phyloP scores from a whole-genome alignment of 2,329 filamentous ascomycete species.

The Phaeosphaeria sp. region DNA sequence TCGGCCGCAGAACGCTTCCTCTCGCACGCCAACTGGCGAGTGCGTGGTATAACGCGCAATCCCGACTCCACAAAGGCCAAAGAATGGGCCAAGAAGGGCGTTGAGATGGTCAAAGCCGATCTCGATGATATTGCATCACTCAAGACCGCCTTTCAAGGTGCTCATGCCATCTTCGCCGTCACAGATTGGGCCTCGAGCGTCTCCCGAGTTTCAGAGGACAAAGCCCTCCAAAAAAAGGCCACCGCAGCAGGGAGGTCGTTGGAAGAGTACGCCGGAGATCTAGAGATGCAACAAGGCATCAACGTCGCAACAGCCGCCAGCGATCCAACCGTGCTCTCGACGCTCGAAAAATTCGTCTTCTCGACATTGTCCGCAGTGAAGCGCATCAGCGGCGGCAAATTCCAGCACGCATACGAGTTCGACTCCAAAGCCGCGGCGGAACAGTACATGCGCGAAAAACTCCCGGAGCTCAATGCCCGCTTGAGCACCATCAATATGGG shows the following conservation, averaged over 20 bases:
- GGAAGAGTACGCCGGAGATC: constrained; percentile 46
- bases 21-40: constrained; percentile 21
- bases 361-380: constrained; percentile 48
- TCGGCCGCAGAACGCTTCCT: constrained; percentile 34
- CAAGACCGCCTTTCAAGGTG: constrained; percentile 20
- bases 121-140: constrained; percentile 17
- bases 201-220: constrained; percentile 35
- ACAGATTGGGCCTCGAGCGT: constrained; percentile 43
- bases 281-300: constrained; percentile 39
- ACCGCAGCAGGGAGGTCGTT: constrained; percentile 32
- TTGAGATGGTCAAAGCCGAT: constrained; percentile 24
- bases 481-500: constrained; percentile 12
- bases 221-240: constrained; percentile 12
- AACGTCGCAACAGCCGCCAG: constrained; percentile 51
- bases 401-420: constrained; percentile 48
- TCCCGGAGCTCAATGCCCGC: constrained; percentile 2
- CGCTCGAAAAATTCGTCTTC: constrained; percentile 54
- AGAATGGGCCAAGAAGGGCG: constrained; percentile 28
- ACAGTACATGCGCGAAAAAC: constrained; percentile 6
- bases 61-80: constrained; percentile 45
- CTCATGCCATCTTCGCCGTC: constrained; percentile 44
- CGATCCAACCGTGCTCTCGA: constrained; percentile 22
- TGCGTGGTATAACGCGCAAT: constrained; percentile 54
- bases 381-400: constrained; percentile 41
- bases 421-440: constrained; percentile 48